Percentiles rank a stretch among this genome's conserved stretches.
phyloP scores from a whole-genome alignment of 2,329 filamentous ascomycete species.

The Claviceps arundinis region DNA sequence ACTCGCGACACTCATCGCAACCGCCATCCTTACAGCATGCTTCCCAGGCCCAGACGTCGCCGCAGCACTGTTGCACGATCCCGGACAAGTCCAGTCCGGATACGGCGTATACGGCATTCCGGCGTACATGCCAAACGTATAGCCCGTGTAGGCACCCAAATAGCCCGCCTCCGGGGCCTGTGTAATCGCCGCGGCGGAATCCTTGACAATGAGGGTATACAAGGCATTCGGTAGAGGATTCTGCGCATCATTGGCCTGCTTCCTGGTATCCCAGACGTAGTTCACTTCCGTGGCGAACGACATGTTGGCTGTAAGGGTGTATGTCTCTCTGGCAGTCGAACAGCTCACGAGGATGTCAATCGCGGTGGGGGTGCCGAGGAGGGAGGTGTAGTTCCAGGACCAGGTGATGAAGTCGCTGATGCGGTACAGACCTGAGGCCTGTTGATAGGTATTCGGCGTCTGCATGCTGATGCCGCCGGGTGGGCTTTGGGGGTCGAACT shows the following conservation, averaged over 20 bases:
- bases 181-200: conserved; percentile 38
- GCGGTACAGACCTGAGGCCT: conserved; percentile 40
- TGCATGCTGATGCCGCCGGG: conserved; percentile 40
- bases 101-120: conserved; percentile 37
- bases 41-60: conserved; percentile 30
- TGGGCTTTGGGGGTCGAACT: conserved; percentile 31
- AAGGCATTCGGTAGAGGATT: conserved; percentile 37
- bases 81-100: conserved; percentile 40
- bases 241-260: conserved; percentile 30
- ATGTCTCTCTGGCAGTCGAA: conserved; percentile 36
- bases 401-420: conserved; percentile 47
- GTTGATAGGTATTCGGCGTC: conserved; percentile 31
- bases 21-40: conserved; percentile 34
- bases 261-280: conserved; percentile 45
- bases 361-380: conserved; percentile 44
- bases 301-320: conserved; percentile 52
- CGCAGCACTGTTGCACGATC: conserved; percentile 46
- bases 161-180: conserved; percentile 43
- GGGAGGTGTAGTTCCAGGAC: conserved; percentile 52
- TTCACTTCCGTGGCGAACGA: conserved; percentile 36
- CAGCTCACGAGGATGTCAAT: conserved; percentile 47
- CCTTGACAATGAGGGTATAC: conserved; percentile 51
- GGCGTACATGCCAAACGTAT: conserved; percentile 46
- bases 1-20: conserved; percentile 42
- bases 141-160: conserved; percentile 32